Evolutionary conservation across 2,329 filamentous ascomycete species (phyloP).

Genomic region (Penicillium capsulatum): DNA sequence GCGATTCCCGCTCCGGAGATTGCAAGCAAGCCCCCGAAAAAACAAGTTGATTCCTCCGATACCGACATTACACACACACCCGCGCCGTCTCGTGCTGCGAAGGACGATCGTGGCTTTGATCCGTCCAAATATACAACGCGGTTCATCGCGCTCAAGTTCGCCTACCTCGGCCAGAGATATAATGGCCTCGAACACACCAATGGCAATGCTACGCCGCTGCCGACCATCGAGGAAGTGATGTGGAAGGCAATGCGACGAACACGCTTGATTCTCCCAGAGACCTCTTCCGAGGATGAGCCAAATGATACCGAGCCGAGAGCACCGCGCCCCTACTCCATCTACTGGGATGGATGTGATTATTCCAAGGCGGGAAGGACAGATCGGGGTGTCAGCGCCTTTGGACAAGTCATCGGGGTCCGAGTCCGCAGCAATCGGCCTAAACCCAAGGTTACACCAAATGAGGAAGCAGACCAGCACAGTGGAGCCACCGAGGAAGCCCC

Average conservation of each 20-base stretch:
- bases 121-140: constrained; percentile 76
- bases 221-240: constrained; percentile 87
- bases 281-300: constrained; percentile 38
- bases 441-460: constrained; percentile 17
- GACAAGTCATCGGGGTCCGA: constrained; percentile 81
- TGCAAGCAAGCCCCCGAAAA: constrained; percentile 10
- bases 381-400: constrained; percentile 90
- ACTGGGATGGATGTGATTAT: constrained; percentile 83
- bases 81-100: constrained; percentile 27
- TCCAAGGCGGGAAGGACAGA: constrained; percentile 95
- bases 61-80: constrained; percentile 25
- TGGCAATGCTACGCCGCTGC: constrained; percentile 62
- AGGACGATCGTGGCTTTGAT: constrained; percentile 61
- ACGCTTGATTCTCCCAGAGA: constrained; percentile 71
- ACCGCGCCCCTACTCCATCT: constrained; percentile 48
- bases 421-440: constrained; percentile 75
- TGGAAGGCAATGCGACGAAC: constrained; percentile 86
- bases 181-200: constrained; percentile 88
- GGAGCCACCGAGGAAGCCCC: constrained; percentile 33
- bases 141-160: constrained; percentile 84
- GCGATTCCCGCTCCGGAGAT: constrained; percentile 16
- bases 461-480: constrained; percentile 13
- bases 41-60: constrained; percentile 16
- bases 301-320: constrained; percentile 44
- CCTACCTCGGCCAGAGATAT: constrained; percentile 86